These are phyloP conservation scores for Akanthomyces uredinophilus DNA, from an alignment of 2,329 filamentous ascomycete species.

Conservation along the genomic window DNA sequence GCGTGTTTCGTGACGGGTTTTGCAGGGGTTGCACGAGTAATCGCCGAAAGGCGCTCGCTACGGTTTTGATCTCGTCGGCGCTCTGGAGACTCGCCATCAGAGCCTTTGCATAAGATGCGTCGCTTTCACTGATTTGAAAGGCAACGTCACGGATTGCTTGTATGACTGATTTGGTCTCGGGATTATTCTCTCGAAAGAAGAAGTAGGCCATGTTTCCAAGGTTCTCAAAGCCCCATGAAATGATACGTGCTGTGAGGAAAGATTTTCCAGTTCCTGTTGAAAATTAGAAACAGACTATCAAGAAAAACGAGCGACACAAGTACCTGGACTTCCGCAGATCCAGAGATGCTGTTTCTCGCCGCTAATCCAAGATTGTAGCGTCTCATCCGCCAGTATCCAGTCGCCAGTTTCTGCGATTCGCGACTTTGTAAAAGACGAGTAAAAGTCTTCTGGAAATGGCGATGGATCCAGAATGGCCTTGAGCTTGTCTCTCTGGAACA, in stretches of 20 bases:
- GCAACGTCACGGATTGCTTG: slow-evolving; percentile 42
- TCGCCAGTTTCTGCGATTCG: slow-evolving; percentile 39
- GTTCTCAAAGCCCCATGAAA: slow-evolving; percentile 34
- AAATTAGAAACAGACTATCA: not conserved
- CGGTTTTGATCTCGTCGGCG: slow-evolving; percentile 37
- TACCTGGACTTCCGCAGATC: slow-evolving; percentile 39
- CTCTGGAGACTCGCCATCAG: slow-evolving; percentile 31
- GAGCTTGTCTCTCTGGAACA: slow-evolving; percentile 32
- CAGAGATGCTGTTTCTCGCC: slow-evolving; percentile 37
- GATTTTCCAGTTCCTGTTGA: slow-evolving; percentile 39
- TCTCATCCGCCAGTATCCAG: slow-evolving; percentile 38
- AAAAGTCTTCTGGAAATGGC: slow-evolving; percentile 38
- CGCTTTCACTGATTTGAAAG: slow-evolving; percentile 41
- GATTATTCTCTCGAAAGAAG: slow-evolving; percentile 44
- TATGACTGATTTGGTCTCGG: slow-evolving; percentile 39
- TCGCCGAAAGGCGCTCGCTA: slow-evolving; percentile 38
- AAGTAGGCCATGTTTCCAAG: slow-evolving; percentile 38
- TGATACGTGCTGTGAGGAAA: slow-evolving; percentile 38
- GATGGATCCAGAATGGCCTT: slow-evolving; percentile 38
- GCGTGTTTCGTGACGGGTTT: slow-evolving; percentile 26
- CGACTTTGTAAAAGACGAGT: slow-evolving; percentile 34
- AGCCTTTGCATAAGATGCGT: slow-evolving; percentile 39
- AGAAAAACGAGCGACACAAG: not conserved
- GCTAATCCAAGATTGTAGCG: slow-evolving; percentile 34
- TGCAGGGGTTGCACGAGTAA: slow-evolving; percentile 36